phyloP scores from a whole-genome alignment of 148 eudicot species.

The Limonium bicolor region DNA sequence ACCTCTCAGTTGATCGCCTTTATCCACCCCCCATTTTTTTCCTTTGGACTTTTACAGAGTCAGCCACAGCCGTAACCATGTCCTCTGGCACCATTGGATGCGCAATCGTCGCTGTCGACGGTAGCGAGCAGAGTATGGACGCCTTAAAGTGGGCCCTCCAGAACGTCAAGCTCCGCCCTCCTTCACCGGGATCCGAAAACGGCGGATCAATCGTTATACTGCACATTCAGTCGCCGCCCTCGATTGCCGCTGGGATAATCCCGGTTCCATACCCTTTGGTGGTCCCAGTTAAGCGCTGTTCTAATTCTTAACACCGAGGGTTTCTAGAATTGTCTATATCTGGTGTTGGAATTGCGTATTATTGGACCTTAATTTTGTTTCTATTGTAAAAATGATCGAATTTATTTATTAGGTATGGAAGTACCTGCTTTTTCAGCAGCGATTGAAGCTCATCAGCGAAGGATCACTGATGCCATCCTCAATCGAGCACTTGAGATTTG shows the following conservation, averaged over 20 bases:
- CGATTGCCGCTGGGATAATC: conserved; percentile 54
- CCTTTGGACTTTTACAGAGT: too few relatives aligned
- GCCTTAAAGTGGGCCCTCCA: conserved; percentile 58
- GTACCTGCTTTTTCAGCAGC: conserved; percentile 76
- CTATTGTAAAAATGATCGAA: background rate
- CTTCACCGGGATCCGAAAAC: conserved; percentile 8
- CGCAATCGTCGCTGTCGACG: conserved; percentile 69
- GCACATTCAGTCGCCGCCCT: conserved; percentile 66
- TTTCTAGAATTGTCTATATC: too few relatives aligned
- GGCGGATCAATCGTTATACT: conserved; percentile 39
- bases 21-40: too few relatives aligned
- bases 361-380: background rate
- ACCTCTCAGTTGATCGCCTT: too few relatives aligned
- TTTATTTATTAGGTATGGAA: conserved; percentile 27
- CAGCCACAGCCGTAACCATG: too few relatives aligned
- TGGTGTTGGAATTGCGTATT: background rate
- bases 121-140: conserved; percentile 77
- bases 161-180: conserved; percentile 35
- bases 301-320: background rate
- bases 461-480: conserved; percentile 43
- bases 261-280: conserved; percentile 71
- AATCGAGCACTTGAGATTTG: conserved; percentile 44
- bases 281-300: conserved; percentile 50
- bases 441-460: conserved; percentile 56
- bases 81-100: too few relatives aligned